Base-by-base conservation (phyloP, 23 red algal genomes). In the Chondrus crispus region DNA sequence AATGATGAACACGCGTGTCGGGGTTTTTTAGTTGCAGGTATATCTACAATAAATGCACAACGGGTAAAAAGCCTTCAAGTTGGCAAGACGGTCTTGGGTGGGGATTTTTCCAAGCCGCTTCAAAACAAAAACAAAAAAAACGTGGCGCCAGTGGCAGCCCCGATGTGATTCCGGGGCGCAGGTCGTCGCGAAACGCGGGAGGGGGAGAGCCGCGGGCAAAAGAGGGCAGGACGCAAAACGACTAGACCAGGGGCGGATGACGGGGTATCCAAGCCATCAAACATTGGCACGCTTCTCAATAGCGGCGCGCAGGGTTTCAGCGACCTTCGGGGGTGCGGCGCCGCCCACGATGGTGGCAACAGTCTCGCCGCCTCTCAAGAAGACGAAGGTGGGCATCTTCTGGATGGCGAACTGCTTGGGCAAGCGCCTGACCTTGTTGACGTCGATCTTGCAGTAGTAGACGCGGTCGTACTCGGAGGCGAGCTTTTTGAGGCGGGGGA, bases 301-400 rank as follows among this genome's bases (percentile, higher is more conserved):
- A 10, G 62, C 0, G 5, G 19, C 2, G n/a, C 28, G 28, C 18
- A 90, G 46, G 2, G n/a, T 36, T 2, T 64, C 20, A 6, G 49
- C 32, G 42, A 78, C 87, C 7, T 57, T 69, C 46, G 16, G 22
- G 20, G 87, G 87, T 28, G 70, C 60, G 5, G 55, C 50, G 35
- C 74, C 89, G 35, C 47, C 89, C 2, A 76, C 48, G 26, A 75
- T 51, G 28, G 60, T 66, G 16, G 64, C 63, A 26, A 92, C 66
- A 22, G n/a, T 48, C 39, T 37, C 48, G 26, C 19, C 62, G 24
- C 43, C 40, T 6, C 8, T 24, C 24, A 92, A 32, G 38, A 92
- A 84, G 49, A 92, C 79, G 51, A 92, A 92, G 9, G 89, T 92
- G 24, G 89, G 89, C 89, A 92, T 81, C 39, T 26, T 74, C 43